Evolutionary conservation across 257 asterid species (phyloP).

Genomic region (Solanum ossicruentum): DNA sequence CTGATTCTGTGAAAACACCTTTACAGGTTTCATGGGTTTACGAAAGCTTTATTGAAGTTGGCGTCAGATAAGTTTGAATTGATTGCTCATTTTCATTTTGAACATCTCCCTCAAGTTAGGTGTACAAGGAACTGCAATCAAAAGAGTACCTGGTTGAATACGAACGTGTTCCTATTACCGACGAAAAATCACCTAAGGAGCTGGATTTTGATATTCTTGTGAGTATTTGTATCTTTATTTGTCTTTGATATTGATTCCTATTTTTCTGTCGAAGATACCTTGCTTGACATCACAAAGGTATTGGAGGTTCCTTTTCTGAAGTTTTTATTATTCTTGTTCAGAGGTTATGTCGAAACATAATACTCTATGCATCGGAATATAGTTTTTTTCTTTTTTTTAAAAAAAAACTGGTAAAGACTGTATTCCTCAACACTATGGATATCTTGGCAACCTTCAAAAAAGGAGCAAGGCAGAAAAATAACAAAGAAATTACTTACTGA

Average conservation of each 20-base stretch:
- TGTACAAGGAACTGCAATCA: constrained; percentile 68
- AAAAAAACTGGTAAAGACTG: neutral
- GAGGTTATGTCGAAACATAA: neutral
- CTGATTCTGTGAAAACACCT: constrained; percentile 81
- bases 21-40: constrained; percentile 43
- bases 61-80: neutral
- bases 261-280: neutral
- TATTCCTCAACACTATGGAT: neutral
- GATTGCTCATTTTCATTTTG: constrained; percentile 2
- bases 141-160: constrained; percentile 79
- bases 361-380: neutral
- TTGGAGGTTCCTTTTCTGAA: neutral
- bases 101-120: constrained; percentile 39
- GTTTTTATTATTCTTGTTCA: neutral
- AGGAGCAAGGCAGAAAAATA: neutral
- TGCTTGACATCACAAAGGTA: neutral
- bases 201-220: constrained; percentile 93
- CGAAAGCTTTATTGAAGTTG: neutral
- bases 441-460: neutral
- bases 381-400: neutral
- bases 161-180: constrained; percentile 92
- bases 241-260: constrained; percentile 1
- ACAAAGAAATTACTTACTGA: neutral
- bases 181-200: constrained; percentile 95
- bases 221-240: constrained; percentile 17